These are phyloP conservation scores for Cercophora samala DNA, from an alignment of 495 filamentous ascomycete species.

Conservation along the genomic window DNA sequence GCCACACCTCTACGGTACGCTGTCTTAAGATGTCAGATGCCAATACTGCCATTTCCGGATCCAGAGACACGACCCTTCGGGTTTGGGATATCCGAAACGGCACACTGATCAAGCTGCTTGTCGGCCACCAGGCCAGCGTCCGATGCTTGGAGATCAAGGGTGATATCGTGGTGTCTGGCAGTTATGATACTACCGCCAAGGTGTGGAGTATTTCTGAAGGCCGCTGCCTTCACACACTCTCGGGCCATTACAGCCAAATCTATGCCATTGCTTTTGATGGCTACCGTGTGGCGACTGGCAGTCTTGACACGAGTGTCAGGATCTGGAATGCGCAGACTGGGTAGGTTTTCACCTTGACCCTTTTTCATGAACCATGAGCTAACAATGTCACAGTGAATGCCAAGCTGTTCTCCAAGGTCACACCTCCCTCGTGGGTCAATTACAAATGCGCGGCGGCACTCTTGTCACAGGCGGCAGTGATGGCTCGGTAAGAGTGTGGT, in stretches of 20 bases:
- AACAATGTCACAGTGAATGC: slow-evolving; percentile 55
- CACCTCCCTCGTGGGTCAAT: slow-evolving; percentile 93
- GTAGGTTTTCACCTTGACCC: slow-evolving; percentile 46
- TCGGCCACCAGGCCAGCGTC: slow-evolving; percentile 95
- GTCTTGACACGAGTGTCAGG: slow-evolving; percentile 91
- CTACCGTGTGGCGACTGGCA: slow-evolving; percentile 88
- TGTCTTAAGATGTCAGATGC: slow-evolving; percentile 96
- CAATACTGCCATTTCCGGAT: slow-evolving; percentile 92
- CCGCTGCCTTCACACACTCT: slow-evolving; percentile 79
- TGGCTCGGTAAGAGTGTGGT: slow-evolving; percentile 94
- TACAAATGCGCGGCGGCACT: slow-evolving; percentile 91
- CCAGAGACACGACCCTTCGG: slow-evolving; percentile 86
- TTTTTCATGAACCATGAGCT: neutral
- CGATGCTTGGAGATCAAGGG: slow-evolving; percentile 94
- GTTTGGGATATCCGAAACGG: slow-evolving; percentile 89
- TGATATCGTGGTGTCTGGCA: slow-evolving; percentile 91
- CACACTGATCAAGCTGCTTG: slow-evolving; percentile 84
- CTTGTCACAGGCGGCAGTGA: slow-evolving; percentile 96
- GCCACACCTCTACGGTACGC: slow-evolving; percentile 93
- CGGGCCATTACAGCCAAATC: slow-evolving; percentile 98
- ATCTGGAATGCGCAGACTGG: slow-evolving; percentile 95
- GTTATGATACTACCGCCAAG: slow-evolving; percentile 93
- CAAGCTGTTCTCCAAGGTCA: slow-evolving; percentile 94
- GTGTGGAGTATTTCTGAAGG: slow-evolving; percentile 98
- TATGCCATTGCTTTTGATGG: slow-evolving; percentile 98